A percentile compares a stretch with the other conserved stretches of the same genome.
Conservation (phyloP, 768 basidiomycete species). For the Rhodosporidiobolus odoratus region DNA sequence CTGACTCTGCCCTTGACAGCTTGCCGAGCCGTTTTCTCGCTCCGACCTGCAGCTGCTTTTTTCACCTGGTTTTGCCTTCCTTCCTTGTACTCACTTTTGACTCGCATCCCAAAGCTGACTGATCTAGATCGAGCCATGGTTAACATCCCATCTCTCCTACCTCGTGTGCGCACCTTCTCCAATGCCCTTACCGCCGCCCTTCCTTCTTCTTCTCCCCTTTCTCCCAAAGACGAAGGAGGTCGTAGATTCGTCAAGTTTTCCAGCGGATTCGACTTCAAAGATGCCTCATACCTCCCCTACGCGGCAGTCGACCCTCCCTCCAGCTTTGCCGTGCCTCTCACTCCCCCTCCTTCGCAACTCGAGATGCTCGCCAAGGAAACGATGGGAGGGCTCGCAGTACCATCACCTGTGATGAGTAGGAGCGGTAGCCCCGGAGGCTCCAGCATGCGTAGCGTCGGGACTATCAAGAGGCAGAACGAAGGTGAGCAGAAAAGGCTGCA, state of each 20-base stretch:
- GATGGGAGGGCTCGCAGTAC: background rate
- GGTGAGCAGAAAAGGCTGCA: conserved; percentile 76
- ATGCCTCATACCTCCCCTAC: conserved; percentile 41
- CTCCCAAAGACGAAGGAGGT: background rate
- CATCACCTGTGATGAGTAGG: conserved; percentile 35
- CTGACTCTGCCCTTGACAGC: too few species aligned
- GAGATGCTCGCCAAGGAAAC: conserved; percentile 45
- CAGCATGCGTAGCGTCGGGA: background rate
- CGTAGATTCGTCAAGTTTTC: conserved; percentile 38
- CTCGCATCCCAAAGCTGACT: too few species aligned
- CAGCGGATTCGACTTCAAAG: conserved; percentile 67
- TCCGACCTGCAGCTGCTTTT: too few species aligned
- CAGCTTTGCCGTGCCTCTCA: conserved; percentile 49
- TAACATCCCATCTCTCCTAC: background rate
- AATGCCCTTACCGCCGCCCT: background rate
- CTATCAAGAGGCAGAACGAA: conserved; percentile 56
- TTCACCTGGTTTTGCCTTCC: too few species aligned
- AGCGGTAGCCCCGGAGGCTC: background rate
- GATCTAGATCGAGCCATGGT: too few species aligned
- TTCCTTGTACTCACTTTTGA: too few species aligned
- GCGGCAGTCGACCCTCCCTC: conserved; percentile 40
- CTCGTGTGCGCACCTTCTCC: background rate
- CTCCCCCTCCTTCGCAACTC: conserved; percentile 53
- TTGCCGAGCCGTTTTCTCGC: too few species aligned
- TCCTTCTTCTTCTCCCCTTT: background rate